Evolutionary conservation across 139 green algal species (phyloP), one percentile per base, ranked within the genome.

Genomic region (Zygnema cylindricum): DNA sequence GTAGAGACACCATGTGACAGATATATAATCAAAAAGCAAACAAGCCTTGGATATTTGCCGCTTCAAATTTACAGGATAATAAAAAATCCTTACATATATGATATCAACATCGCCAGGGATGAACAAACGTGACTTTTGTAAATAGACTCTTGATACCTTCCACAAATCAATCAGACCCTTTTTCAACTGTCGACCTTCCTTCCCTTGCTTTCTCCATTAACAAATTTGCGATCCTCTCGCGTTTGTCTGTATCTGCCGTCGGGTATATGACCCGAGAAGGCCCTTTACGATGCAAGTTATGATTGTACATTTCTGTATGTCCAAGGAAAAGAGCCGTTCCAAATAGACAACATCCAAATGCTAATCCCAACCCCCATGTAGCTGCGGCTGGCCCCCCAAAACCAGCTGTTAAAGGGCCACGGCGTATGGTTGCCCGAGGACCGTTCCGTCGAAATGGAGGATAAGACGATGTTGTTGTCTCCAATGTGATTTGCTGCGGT

Each of bases 201-300:
- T 79, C 36, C 71, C 71, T 41, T 11, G 71, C 71, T 16, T 79
- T 85, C 49, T 85, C 77, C 36, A 85, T 43, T 11, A 85, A 54
- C 77, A 85, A 41, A 54, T 11, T 85, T 11, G 77, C 77, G 49
- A 85, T 85, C 77, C 49, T 40, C 11, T 85, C 77, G 11, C 77
- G 42, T 54, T 85, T 85, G 7, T 11, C 77, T 40, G 77, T 11
- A 54, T 85, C 77, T 54, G 77, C 7, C 7, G 77, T 85, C 11
- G 77, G 77, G 33, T 85, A 43, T 43, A 77, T 75, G 33, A 85
- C 77, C 42, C 77, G 77, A 41, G 36, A 54, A 3, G 33, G 39
- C 77, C 49, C 77, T 54, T 77, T 85, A n/a, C n/a, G n/a, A 82
- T 77, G 77, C 77, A 85, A 75, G 16, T 85, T 85, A 3, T 85